phyloP scores from a whole-genome alignment of 805 yeast genomes.

The Barnettozyma sp. region DNA sequence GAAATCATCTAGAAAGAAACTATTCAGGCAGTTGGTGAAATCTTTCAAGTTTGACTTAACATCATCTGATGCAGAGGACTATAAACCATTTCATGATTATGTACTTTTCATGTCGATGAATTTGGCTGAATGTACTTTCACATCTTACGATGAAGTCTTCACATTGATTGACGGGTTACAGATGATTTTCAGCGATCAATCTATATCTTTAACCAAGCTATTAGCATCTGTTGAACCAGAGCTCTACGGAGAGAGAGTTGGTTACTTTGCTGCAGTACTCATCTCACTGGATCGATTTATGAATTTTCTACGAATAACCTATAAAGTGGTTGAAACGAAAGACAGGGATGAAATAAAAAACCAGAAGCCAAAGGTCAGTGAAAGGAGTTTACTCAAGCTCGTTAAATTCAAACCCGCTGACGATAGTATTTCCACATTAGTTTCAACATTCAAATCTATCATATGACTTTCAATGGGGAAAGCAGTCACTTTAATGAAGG shows the following conservation, averaged over 20 bases:
- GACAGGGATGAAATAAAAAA: constrained; percentile 9
- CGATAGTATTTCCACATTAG: constrained; percentile 3
- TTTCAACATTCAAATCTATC: background rate
- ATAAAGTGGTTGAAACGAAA: constrained; percentile 9
- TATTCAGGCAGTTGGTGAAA: constrained; percentile 30
- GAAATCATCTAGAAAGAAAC: constrained; percentile 35
- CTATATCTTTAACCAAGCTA: constrained; percentile 5
- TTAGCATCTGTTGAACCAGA: constrained; percentile 3
- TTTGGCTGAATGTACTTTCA: constrained; percentile 33
- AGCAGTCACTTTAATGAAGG: too few species aligned
- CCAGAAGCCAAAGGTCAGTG: constrained; percentile 8
- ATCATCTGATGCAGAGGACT: constrained; percentile 15
- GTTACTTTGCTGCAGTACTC: constrained; percentile 8
- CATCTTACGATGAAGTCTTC: constrained; percentile 46
- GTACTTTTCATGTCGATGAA: constrained; percentile 33
- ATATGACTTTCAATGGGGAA: background rate
- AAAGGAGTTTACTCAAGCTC: constrained; percentile 3
- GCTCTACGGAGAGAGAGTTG: constrained; percentile 2
- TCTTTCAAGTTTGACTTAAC: constrained; percentile 26
- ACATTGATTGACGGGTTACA: constrained; percentile 39
- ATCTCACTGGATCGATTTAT: constrained; percentile 5
- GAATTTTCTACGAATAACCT: constrained; percentile 7
- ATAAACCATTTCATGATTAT: constrained; percentile 22
- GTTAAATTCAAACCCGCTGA: constrained; percentile 3
- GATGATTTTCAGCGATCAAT: constrained; percentile 8